Base-by-base conservation (phyloP, 2,329 filamentous ascomycete genomes). In the Arthroderma uncinatum region DNA sequence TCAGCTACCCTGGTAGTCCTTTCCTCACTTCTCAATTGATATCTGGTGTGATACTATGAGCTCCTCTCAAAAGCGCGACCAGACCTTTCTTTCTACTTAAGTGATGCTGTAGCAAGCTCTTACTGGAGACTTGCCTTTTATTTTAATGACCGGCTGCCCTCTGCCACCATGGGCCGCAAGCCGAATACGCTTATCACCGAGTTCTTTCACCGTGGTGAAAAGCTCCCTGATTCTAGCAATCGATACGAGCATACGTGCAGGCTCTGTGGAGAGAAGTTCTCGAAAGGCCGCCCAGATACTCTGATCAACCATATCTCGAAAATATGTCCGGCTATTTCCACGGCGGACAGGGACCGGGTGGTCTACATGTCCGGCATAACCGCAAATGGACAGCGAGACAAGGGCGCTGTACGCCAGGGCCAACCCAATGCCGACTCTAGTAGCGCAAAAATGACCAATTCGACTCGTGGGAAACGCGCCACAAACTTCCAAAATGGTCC, bases 211-310 rank as follows among this genome's bases (percentile, higher is more conserved):
- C 83, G 90, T 64, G 91, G 91, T 8, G 81, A 83, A 39, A 95
- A 95, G 74, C 80, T 95, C 65, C 83, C 86, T 68, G 89, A 95
- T 74, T 86, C 87, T 62, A 93, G 88, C 76, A 95, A 95, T 71
- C 83, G 91, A 58, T 96, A 96, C 68, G 85, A 89, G 65, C 89
- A 95, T 68, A 93, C 87, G 10, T 95, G 90, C 81, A 92, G 87
- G 71, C 80, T 84, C 63, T 95, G 89, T 70, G 89, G 89, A 63
- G 87, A 93, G 72, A 86, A 87, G 71, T 95, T 95, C 62, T 87
- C 89, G 61, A 95, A 95, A 69, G 91, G 91, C 60, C 83, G 91
- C 61, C 86, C 89, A 66, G 91, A 96, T 67, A 88, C 83, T 65
- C 74, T 96, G 60, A 86, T 83, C 44, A 84, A 80, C 61, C 91